Evolutionary conservation across 1,284 basidiomycete species (phyloP), one percentile per base, ranked within the genome.

Genomic region (Rhodotorula sp.): DNA sequence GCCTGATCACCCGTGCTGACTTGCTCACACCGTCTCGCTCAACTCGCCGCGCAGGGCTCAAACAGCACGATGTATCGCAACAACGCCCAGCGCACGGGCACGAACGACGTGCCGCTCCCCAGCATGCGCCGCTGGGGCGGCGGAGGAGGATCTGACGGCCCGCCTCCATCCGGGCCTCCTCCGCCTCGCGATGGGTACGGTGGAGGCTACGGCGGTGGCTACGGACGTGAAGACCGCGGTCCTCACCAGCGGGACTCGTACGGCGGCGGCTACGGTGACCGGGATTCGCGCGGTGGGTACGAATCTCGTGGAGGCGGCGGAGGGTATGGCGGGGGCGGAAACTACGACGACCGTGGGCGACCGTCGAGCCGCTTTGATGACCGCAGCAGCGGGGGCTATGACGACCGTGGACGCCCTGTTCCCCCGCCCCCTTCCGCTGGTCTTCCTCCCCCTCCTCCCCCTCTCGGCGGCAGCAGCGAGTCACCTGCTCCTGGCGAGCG

Each of bases 401-500:
- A 27, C 30, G 61, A 54, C 60, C 51, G 61, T 17, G 52, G 52
- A 27, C 39, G 52, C 64, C 62, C 66, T 54, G 63, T 76, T 61
- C 77, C 74, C 34, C 55, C 64, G 32, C 49, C 58, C 22, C 36
- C 52, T 22, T 32, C 49, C 9, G 59, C n/a, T 27, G 59, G 46
- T 55, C 63, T 62, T 6, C 67, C 62, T 13, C 60, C 56, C 34
- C 57, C 61, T 7, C 55, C 66, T 10, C 52, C 46, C n/a, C 36
- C 66, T 13, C 22, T 53, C 6, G 64, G 51, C 20, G 39, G 29
- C 6, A 61, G 51, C 20, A 36, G 29, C 55, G 55, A 53, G 30
- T 34, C 53, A 22, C 53, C 64, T 3, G 72, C 66, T 11, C 62
- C 63, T 3, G 71, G 74, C n/a, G 74, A 75, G 74, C 89, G 93